phyloP scores from a whole-genome alignment of 805 yeast genomes.

The Barnettozyma pratensis region DNA sequence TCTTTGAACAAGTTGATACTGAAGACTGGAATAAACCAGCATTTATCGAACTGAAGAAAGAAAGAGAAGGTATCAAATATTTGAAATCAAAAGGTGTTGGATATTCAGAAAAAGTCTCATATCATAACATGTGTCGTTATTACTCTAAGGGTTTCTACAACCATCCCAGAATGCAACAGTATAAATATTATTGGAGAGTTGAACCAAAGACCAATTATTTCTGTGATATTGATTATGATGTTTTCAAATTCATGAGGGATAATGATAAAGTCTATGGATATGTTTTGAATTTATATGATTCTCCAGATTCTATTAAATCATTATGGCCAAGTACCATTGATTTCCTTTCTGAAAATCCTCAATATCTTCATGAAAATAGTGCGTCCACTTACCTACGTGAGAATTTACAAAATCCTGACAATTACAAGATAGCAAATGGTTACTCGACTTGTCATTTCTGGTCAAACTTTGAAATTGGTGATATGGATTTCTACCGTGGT shows the following conservation, averaged over 20 bases:
- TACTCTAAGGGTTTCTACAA: constrained; percentile 62
- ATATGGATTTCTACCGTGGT: constrained; percentile 72
- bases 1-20: constrained; percentile 41
- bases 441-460: constrained; percentile 77
- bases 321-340: constrained; percentile 69
- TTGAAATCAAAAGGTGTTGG: constrained; percentile 42
- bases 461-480: constrained; percentile 85
- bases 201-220: constrained; percentile 70
- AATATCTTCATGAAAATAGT: constrained; percentile 53
- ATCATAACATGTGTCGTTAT: constrained; percentile 84
- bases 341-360: constrained; percentile 50
- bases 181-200: constrained; percentile 73
- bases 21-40: constrained; percentile 58
- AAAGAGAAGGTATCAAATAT: constrained; percentile 35
- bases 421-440: constrained; percentile 36
- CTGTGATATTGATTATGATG: constrained; percentile 69
- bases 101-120: constrained; percentile 57
- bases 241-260: constrained; percentile 66
- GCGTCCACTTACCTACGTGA: constrained; percentile 61
- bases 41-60: constrained; percentile 42
- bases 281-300: constrained; percentile 63
- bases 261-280: constrained; percentile 72
- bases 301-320: constrained; percentile 54
- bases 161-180: constrained; percentile 55
- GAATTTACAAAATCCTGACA: constrained; percentile 46